Evolutionary conservation across 2,329 filamentous ascomycete species (phyloP).

Genomic region (Monosporascus sp.): DNA sequence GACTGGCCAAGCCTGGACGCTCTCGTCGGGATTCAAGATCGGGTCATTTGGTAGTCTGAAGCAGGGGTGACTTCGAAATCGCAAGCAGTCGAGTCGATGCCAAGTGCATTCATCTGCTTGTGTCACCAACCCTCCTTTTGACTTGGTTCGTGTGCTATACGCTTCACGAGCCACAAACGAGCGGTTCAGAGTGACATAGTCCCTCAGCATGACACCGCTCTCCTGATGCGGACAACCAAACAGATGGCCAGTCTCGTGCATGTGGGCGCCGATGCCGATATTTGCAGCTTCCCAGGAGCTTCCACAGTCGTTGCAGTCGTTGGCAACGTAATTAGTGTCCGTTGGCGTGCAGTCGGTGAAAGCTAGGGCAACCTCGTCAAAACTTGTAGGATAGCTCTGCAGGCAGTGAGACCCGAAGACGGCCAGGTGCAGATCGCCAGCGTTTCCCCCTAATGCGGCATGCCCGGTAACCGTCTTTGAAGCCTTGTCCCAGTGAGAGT

Average conservation of each 20-base stretch:
- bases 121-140: slow-evolving; percentile 69
- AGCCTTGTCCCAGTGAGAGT: slow-evolving; percentile 78
- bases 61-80: slow-evolving; percentile 85
- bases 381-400: slow-evolving; percentile 81
- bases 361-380: slow-evolving; percentile 85
- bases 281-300: slow-evolving; percentile 96
- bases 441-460: slow-evolving; percentile 72
- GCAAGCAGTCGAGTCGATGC: slow-evolving; percentile 84
- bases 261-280: slow-evolving; percentile 85
- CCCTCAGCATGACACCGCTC: slow-evolving; percentile 84
- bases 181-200: slow-evolving; percentile 79
- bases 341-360: slow-evolving; percentile 89
- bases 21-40: slow-evolving; percentile 58
- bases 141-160: slow-evolving; percentile 81
- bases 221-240: slow-evolving; percentile 89
- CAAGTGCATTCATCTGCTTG: slow-evolving; percentile 81
- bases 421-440: slow-evolving; percentile 71
- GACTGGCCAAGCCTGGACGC: slow-evolving; percentile 80
- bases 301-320: slow-evolving; percentile 80
- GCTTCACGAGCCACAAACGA: slow-evolving; percentile 77
- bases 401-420: slow-evolving; percentile 91
- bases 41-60: slow-evolving; percentile 79
- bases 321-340: slow-evolving; percentile 72
- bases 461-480: slow-evolving; percentile 70
- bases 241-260: slow-evolving; percentile 86